Base-by-base conservation (phyloP, 2,329 filamentous ascomycete genomes). In the Paracoccidioides brasiliensis region DNA sequence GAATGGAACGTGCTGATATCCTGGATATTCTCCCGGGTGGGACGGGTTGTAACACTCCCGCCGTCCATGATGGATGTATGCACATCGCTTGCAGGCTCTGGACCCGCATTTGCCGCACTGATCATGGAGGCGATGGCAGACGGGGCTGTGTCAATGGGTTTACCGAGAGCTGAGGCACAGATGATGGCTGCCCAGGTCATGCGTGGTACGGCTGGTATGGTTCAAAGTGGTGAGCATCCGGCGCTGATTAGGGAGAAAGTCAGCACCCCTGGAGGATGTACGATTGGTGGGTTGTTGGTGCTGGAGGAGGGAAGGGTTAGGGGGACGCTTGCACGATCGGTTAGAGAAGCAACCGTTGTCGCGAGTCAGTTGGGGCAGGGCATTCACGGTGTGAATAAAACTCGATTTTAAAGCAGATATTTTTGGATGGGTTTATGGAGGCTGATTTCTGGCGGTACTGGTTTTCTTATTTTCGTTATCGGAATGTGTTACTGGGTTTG, bases 111-210 rank as follows among this genome's bases (percentile, higher is more conserved):
- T 65, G 76, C 78, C 45, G 79, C 80, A 0, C 67, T 84, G 5
- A 72, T 83, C 41, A 70, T 80, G 4, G 81, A 84, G 62, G 78
- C 78, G 0, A 71, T 83, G 57, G 78, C 80, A 2, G 80, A 83
- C 62, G 81, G 80, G 0, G 81, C 76, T 1, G 80, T 84, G 2
- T 80, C 81, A 0, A 82, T 83, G 73, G 81, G 81, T 1, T 62
- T 84, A 15, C 80, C 80, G 0, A 67, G 80, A 15, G 76, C 78
- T 2, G 75, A 83, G 62, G 80, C 81, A 1, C 78, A 82, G 61
- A 63, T 76, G 5, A 83, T 83, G 80, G 78, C 80, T 54, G 78
- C 80, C 5, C 81, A 84, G 70, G 78, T 78, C 0, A 80, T 84
- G 76, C 72, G 75, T 57, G 81, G 81, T 3, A 80, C 80, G 0